Conservation (phyloP, 2,329 filamentous ascomycete species). For the Monilinia fructigena region DNA sequence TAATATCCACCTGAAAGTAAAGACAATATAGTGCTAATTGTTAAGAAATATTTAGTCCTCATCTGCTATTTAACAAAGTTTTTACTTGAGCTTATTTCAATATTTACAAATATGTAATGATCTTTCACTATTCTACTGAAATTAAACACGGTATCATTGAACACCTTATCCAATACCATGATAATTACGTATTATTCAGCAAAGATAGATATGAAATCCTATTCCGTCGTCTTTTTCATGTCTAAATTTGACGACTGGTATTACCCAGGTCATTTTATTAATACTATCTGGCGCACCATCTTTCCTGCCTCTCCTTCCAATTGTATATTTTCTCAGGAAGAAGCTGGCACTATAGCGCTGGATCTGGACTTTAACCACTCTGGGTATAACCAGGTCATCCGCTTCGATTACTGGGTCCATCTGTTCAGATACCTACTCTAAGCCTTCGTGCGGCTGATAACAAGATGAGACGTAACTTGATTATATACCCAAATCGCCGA, state of each 20-base stretch:
- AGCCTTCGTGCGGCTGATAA: not conserved
- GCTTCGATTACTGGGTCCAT: not conserved
- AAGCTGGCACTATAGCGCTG: not conserved
- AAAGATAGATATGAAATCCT: not conserved
- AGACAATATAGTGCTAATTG: no score
- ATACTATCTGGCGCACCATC: not conserved
- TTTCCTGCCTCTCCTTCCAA: slow-evolving; percentile 3
- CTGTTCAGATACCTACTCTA: not conserved
- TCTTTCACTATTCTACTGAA: no score
- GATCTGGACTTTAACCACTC: not conserved
- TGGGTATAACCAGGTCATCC: slow-evolving; percentile 5
- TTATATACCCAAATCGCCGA: not conserved
- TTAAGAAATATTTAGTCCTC: no score
- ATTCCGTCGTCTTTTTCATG: slow-evolving; percentile 11
- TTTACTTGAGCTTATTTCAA: no score
- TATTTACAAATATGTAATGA: no score
- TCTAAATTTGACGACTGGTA: not conserved
- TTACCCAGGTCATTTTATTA: slow-evolving; percentile 1
- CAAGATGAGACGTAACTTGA: not conserved
- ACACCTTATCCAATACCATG: no score
- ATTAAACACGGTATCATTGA: no score
- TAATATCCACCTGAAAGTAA: no score
- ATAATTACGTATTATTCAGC: no score
- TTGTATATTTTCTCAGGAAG: not conserved
- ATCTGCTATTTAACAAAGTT: no score